Percentiles rank a stretch among this genome's conserved stretches.
Evolutionary conservation across 1,139 yeast genomes (phyloP).

Genomic region (Torulaspora pretoriensis): DNA sequence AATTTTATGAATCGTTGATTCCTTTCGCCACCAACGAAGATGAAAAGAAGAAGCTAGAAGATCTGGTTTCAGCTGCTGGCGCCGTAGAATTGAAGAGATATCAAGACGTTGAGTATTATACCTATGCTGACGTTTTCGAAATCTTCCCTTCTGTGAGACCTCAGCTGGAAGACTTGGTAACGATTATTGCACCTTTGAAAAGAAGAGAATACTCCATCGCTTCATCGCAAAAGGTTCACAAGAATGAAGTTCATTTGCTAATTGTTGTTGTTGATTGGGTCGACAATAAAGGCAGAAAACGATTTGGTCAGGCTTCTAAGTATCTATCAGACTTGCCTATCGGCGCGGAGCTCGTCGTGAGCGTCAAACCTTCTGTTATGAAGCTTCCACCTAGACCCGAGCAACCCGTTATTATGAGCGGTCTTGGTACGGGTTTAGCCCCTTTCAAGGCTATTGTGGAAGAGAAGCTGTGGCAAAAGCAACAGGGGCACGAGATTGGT

Average conservation of each 20-base stretch:
- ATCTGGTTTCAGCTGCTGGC: conserved; percentile 72
- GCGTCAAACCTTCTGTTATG: conserved; percentile 97
- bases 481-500: conserved; percentile 86
- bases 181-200: conserved; percentile 78
- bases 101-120: conserved; percentile 77
- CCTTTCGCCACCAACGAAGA: conserved; percentile 65
- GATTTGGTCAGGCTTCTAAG: conserved; percentile 94
- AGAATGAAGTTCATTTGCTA: conserved; percentile 84
- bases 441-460: conserved; percentile 97
- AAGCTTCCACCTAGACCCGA: conserved; percentile 82
- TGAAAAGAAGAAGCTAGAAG: conserved; percentile 59
- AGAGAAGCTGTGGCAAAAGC: conserved; percentile 90
- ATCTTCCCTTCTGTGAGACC: conserved; percentile 85
- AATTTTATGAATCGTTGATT: conserved; percentile 82
- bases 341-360: conserved; percentile 86
- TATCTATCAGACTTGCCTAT: conserved; percentile 72
- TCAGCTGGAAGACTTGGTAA: conserved; percentile 62
- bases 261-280: conserved; percentile 97
- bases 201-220: conserved; percentile 99
- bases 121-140: conserved; percentile 77
- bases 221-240: conserved; percentile 88
- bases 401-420: conserved; percentile 94
- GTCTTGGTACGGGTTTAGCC: conserved; percentile 96
- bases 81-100: conserved; percentile 80
- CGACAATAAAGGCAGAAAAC: conserved; percentile 76